Conservation (phyloP, 139 green algal genomes). For the Dunaliella primolecta region DNA sequence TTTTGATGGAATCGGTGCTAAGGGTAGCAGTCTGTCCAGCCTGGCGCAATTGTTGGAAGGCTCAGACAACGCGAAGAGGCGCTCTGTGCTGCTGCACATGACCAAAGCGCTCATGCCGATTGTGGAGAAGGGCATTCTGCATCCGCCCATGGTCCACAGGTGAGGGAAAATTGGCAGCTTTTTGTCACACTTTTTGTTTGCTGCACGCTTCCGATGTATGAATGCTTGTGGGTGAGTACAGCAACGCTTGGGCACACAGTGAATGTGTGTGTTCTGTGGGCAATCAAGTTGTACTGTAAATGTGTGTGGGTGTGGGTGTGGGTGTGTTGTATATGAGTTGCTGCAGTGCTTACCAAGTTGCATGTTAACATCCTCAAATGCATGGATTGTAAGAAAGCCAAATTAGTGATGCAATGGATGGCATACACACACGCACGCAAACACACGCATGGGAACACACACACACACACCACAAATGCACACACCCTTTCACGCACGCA, state of each 20-base stretch:
- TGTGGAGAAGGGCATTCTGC: conserved; percentile 87
- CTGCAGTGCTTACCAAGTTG: no score
- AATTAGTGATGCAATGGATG: no score
- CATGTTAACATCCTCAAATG: not conserved
- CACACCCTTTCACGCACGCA: not conserved
- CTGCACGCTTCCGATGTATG: not conserved
- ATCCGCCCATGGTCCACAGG: conserved; percentile 75
- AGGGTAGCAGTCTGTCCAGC: conserved; percentile 34
- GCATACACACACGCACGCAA: no score
- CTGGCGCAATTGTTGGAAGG: conserved; percentile 55
- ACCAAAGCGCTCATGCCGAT: conserved; percentile 54
- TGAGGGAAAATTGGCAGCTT: conserved; percentile 29
- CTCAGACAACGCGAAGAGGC: conserved; percentile 45
- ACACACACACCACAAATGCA: not conserved
- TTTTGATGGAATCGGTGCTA: conserved; percentile 52
- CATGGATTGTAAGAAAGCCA: not conserved
- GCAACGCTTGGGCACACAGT: no score
- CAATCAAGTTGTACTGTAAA: no score
- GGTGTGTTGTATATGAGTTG: not conserved
- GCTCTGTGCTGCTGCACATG: conserved; percentile 62
- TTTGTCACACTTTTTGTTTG: no score
- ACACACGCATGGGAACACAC: not conserved
- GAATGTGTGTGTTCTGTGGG: no score
- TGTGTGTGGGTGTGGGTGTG: not conserved
- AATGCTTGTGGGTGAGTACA: no score